These are phyloP conservation scores for Urostyla sp. DNA, from an alignment of 73 alveolate genomes.

Conservation along the genomic window DNA sequence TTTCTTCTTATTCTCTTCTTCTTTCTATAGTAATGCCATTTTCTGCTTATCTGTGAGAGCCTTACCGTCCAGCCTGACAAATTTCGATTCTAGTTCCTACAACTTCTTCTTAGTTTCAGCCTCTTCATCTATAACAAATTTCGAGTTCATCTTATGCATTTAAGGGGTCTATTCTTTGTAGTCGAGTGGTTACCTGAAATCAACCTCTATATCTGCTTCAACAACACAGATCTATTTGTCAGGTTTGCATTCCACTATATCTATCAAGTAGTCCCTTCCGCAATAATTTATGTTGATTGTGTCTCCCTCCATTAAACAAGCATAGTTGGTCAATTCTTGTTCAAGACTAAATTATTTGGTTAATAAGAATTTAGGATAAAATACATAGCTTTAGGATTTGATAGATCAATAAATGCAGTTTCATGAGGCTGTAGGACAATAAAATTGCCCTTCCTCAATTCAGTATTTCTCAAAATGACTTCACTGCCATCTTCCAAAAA, in stretches of 20 bases:
- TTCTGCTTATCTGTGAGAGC: constrained; percentile 76
- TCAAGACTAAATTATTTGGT: constrained; percentile 79
- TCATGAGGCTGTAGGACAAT: constrained; percentile 93
- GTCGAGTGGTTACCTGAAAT: constrained; percentile 95
- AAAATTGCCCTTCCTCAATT: constrained; percentile 83
- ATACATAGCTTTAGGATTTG: constrained; percentile 94
- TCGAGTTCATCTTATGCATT: constrained; percentile 77
- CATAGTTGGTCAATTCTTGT: constrained; percentile 90
- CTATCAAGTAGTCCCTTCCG: constrained; percentile 84
- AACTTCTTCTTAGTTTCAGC: constrained; percentile 72
- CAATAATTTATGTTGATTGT: constrained; percentile 87
- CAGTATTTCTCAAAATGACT: constrained; percentile 81
- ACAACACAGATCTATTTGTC: constrained; percentile 86
- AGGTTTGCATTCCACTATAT: constrained; percentile 91
- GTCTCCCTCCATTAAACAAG: constrained; percentile 94
- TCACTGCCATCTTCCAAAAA: constrained; percentile 82
- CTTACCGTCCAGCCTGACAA: constrained; percentile 89
- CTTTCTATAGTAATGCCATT: constrained; percentile 69
- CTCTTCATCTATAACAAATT: constrained; percentile 73
- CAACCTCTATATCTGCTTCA: constrained; percentile 96
- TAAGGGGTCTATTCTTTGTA: constrained; percentile 83
- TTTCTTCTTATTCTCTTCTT: constrained; percentile 60
- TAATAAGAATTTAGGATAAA: neutral
- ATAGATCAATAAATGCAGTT: constrained; percentile 93
- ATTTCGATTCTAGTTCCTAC: constrained; percentile 72